Percentiles rank a stretch among this genome's conserved stretches.
Evolutionary conservation across 306 rosid species (phyloP).

Genomic region (Lagenaria siceraria): DNA sequence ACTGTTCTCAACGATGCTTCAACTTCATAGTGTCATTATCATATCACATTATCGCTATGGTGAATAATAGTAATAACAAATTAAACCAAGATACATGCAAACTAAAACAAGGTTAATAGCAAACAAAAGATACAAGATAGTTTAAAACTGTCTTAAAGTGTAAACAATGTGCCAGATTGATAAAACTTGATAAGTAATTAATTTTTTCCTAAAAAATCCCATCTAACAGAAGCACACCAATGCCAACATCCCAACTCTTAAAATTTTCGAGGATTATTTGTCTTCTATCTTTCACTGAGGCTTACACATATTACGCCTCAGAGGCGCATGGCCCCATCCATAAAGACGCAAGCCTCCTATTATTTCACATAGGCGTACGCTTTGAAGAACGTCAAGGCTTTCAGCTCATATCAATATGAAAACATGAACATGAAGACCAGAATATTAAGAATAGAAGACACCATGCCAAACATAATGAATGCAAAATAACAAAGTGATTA

Average conservation of each 20-base stretch:
- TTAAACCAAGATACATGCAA: neutral
- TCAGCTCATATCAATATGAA: neutral
- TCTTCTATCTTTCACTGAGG: neutral
- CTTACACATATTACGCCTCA: neutral
- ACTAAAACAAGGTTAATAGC: neutral
- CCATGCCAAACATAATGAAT: neutral
- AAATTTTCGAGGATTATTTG: neutral
- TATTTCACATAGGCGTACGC: neutral
- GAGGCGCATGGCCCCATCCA: neutral
- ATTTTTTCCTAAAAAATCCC: no score
- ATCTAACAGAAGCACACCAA: neutral
- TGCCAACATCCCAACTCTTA: neutral
- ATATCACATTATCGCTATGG: neutral
- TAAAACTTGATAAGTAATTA: no score
- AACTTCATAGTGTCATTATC: neutral
- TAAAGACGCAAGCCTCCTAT: neutral
- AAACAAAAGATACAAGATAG: neutral
- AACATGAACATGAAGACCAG: neutral
- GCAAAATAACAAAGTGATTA: neutral
- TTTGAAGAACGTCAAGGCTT: neutral
- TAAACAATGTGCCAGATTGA: no score
- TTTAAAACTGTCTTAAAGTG: no score
- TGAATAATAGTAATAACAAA: neutral
- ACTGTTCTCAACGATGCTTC: neutral
- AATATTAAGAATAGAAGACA: neutral